Percentiles rank a stretch among this genome's conserved stretches.
phyloP scores from a whole-genome alignment of 106 monocot genomes.

The Allium fistulosum region DNA sequence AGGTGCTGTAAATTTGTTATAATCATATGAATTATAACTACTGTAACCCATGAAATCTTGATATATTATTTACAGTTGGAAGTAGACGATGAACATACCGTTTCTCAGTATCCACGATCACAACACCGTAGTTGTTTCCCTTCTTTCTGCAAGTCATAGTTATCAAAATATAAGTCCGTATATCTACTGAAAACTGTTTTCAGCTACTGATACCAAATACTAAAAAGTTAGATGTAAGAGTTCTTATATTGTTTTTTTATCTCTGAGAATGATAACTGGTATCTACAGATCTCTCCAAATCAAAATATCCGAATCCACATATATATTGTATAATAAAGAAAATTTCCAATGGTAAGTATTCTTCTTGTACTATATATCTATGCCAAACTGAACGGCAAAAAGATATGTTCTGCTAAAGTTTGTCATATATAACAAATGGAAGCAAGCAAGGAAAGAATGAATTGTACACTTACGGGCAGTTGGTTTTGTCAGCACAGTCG shows the following conservation, averaged over 20 bases:
- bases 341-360: not conserved
- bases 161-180: too few relatives aligned
- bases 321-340: not conserved
- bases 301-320: not conserved
- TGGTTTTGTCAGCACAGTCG: conserved; percentile 49
- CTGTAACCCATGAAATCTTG: too few relatives aligned
- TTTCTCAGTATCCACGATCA: conserved; percentile 48
- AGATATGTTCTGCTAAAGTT: not conserved
- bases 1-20: not conserved
- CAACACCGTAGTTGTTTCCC: conserved; percentile 60
- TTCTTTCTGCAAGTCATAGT: conserved; percentile 66
- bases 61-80: too few relatives aligned
- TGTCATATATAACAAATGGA: not conserved
- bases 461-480: conserved; percentile 29
- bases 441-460: not conserved
- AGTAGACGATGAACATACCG: conserved; percentile 13
- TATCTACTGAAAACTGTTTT: not conserved
- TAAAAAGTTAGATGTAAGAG: not conserved
- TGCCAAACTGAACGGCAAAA: not conserved
- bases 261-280: too few relatives aligned
- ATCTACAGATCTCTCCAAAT: not conserved
- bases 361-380: not conserved
- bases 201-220: not conserved
- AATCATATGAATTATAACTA: not conserved
- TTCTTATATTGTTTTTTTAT: too few relatives aligned